phyloP scores from a whole-genome alignment of 257 asterid genomes.

The Oldenlandia corymbosa region DNA sequence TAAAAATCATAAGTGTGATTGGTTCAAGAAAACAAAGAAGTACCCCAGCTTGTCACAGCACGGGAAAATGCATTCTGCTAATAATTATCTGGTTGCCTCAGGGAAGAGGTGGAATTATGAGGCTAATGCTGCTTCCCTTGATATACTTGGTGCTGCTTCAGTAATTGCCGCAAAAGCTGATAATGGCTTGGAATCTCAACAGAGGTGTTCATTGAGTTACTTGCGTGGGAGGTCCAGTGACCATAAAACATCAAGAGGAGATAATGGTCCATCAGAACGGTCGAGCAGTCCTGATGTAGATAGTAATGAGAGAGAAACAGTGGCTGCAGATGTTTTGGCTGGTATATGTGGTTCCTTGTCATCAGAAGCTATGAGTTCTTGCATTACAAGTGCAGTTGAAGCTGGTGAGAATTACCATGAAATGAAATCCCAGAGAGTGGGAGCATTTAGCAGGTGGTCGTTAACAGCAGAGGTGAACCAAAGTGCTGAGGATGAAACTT shows the following conservation, averaged over 20 bases:
- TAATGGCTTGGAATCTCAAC: conserved; percentile 41
- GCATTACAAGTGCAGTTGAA: conserved; percentile 82
- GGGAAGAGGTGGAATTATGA: conserved; percentile 83
- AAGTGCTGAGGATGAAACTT: conserved; percentile 60
- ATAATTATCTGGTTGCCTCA: conserved; percentile 60
- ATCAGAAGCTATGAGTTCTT: conserved; percentile 93
- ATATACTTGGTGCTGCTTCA: conserved; percentile 77
- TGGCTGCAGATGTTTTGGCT: conserved; percentile 95
- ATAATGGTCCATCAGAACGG: conserved; percentile 36
- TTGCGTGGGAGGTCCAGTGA: conserved; percentile 36
- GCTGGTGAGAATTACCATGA: conserved; percentile 63
- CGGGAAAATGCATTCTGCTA: conserved; percentile 46
- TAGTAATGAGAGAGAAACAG: conserved; percentile 62
- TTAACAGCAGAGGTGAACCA: conserved; percentile 66
- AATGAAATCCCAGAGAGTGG: conserved; percentile 48
- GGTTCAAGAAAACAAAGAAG: conserved; percentile 62
- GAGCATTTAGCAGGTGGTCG: conserved; percentile 44
- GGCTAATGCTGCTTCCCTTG: conserved; percentile 70
- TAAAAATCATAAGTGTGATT: conserved; percentile 85
- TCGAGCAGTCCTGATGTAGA: conserved; percentile 48
- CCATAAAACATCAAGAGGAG: conserved; percentile 34
- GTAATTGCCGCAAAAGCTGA: conserved; percentile 56
- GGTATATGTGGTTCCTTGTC: conserved; percentile 94
- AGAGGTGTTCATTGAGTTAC: conserved; percentile 38
- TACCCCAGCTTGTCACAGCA: conserved; percentile 50